A percentile compares a stretch with the other conserved stretches of the same genome.
Conservation (phyloP, 768 basidiomycete genomes). For the Suillus subluteus region DNA sequence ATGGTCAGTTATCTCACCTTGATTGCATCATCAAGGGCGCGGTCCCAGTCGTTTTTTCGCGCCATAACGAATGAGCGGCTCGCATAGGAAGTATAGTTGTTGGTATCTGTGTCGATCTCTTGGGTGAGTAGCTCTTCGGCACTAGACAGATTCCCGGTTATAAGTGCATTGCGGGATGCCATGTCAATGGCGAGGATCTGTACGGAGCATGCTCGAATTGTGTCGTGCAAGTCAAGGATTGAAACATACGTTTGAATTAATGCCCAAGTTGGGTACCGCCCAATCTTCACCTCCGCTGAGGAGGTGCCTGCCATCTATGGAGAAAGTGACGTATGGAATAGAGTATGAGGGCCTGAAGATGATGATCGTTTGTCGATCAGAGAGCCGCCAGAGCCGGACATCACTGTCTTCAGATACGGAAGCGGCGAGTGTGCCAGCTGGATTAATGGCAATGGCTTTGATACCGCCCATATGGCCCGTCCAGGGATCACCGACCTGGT, state of each 20-base stretch:
- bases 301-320: neutral
- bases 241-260: neutral
- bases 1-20: neutral
- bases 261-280: neutral
- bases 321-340: neutral
- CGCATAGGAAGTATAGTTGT: neutral
- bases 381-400: neutral
- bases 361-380: neutral
- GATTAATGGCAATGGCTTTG: neutral
- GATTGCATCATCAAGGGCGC: neutral
- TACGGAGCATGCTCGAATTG: neutral
- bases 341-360: neutral
- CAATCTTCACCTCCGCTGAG: neutral
- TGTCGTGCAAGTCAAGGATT: neutral
- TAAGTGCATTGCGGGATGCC: neutral
- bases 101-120: neutral
- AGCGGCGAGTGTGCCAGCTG: neutral
- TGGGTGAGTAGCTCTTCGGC: neutral
- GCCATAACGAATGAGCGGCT: neutral
- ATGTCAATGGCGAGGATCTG: neutral
- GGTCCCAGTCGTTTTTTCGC: neutral
- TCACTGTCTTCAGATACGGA: neutral
- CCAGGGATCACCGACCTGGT: constrained; percentile 1
- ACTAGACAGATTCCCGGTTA: neutral
- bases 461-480: neutral